Conservation (phyloP, 768 basidiomycete genomes). For the Serendipita vermifera region DNA sequence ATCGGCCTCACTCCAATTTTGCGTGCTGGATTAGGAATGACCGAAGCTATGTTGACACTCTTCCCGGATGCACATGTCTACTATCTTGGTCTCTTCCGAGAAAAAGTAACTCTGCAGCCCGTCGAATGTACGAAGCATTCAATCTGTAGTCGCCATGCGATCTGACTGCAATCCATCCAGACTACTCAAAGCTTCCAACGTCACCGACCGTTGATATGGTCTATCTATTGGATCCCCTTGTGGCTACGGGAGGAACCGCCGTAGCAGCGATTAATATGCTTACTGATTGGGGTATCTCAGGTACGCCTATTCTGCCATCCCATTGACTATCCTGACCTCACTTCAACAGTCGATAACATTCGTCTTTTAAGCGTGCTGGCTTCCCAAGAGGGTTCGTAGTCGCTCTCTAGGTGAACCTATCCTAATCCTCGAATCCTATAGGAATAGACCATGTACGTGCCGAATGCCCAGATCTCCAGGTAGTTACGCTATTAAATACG, state of each 20-base stretch:
- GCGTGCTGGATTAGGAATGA: constrained; percentile 88
- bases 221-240: constrained; percentile 82
- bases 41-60: constrained; percentile 68
- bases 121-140: constrained; percentile 67
- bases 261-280: constrained; percentile 80
- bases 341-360: constrained; percentile 44
- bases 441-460: constrained; percentile 34
- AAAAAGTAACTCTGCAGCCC: constrained; percentile 76
- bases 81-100: constrained; percentile 81
- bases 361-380: constrained; percentile 75
- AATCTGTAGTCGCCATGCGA: not conserved
- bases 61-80: constrained; percentile 86
- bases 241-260: constrained; percentile 91
- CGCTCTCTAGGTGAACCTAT: no score
- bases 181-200: constrained; percentile 81
- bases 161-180: constrained; percentile 27
- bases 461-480: constrained; percentile 72
- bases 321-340: no score
- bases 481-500: no score
- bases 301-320: constrained; percentile 28
- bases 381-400: constrained; percentile 58
- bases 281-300: constrained; percentile 63
- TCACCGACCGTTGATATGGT: constrained; percentile 64
- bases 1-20: constrained; percentile 86
- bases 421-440: no score